Percentiles rank a stretch among this genome's conserved stretches.
phyloP scores from a whole-genome alignment of 2,329 filamentous ascomycete genomes.

The Aspergillus hiratsukae region DNA sequence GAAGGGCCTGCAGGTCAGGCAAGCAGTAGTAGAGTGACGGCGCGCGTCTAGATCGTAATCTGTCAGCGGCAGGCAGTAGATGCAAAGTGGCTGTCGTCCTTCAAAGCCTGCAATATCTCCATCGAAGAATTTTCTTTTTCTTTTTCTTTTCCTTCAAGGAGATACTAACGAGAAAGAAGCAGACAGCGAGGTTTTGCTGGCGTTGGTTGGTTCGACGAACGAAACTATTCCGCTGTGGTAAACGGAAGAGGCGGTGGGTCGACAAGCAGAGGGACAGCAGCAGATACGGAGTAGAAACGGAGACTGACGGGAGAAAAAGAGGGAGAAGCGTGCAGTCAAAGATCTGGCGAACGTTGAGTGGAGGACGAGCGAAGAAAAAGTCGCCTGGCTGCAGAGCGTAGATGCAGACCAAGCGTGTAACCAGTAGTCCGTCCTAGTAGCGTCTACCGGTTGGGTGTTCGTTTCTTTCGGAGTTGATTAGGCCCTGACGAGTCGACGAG shows the following conservation, averaged over 20 bases:
- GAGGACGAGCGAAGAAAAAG: constrained; percentile 13
- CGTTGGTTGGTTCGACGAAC: neutral
- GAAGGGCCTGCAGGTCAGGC: constrained; percentile 27
- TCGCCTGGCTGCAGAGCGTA: constrained; percentile 12
- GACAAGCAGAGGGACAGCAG: neutral
- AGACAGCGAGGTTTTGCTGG: constrained; percentile 5
- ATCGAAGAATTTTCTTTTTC: constrained; percentile 21
- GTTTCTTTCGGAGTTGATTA: neutral
- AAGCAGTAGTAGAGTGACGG: constrained; percentile 25
- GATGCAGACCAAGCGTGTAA: constrained; percentile 14
- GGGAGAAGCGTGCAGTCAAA: constrained; percentile 8
- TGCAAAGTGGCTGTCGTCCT: constrained; percentile 19
- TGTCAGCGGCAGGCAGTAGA: constrained; percentile 29
- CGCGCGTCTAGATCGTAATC: constrained; percentile 22
- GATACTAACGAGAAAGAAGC: neutral
- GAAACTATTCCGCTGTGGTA: neutral
- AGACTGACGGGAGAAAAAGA: neutral
- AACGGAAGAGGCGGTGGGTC: neutral
- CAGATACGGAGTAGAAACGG: neutral
- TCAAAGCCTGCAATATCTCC: constrained; percentile 30
- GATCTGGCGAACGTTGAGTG: constrained; percentile 19
- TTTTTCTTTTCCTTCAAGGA: neutral
- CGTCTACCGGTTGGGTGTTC: neutral
- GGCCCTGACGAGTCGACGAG: neutral
- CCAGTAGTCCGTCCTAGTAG: constrained; percentile 2